A percentile compares a stretch with the other conserved stretches of the same genome.
phyloP scores from a whole-genome alignment of 345 rosid genomes.

The Gossypium anomalum region DNA sequence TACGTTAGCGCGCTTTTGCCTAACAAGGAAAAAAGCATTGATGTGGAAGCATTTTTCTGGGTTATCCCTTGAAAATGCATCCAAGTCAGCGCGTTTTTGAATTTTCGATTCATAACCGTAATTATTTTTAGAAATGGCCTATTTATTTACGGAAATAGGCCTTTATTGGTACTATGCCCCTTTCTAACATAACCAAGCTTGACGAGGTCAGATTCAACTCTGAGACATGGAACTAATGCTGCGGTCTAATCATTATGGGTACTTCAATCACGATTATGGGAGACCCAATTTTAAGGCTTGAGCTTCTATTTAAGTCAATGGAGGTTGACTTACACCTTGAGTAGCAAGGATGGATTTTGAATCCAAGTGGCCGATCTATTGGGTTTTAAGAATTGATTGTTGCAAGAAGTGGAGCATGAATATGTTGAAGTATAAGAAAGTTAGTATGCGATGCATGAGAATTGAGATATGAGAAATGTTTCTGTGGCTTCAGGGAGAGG shows the following conservation, averaged over 20 bases:
- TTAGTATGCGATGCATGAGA: no score
- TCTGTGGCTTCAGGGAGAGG: no score
- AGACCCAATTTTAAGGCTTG: slow-evolving; percentile 58
- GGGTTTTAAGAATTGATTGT: neutral
- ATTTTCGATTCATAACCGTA: no score
- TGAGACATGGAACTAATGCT: slow-evolving; percentile 70
- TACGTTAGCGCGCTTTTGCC: no score
- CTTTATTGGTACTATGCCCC: slow-evolving; percentile 2
- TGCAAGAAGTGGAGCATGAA: neutral
- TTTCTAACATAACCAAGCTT: slow-evolving; percentile 91
- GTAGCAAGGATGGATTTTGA: no score
- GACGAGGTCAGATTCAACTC: slow-evolving; percentile 60
- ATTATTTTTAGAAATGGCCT: no score
- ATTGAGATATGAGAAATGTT: no score
- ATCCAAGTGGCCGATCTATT: neutral
- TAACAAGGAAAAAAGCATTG: no score
- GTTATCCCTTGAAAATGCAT: no score
- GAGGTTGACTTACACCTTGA: slow-evolving; percentile 33
- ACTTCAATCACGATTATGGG: slow-evolving; percentile 40
- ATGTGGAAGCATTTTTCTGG: no score
- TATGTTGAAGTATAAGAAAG: no score
- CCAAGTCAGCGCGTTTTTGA: accelerated
- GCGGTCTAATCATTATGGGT: slow-evolving; percentile 44
- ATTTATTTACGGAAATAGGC: no score
- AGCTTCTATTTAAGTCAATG: neutral